These are phyloP conservation scores for Cercospora brassicicola DNA, from an alignment of 2,329 filamentous ascomycete species.

Conservation along the genomic window DNA sequence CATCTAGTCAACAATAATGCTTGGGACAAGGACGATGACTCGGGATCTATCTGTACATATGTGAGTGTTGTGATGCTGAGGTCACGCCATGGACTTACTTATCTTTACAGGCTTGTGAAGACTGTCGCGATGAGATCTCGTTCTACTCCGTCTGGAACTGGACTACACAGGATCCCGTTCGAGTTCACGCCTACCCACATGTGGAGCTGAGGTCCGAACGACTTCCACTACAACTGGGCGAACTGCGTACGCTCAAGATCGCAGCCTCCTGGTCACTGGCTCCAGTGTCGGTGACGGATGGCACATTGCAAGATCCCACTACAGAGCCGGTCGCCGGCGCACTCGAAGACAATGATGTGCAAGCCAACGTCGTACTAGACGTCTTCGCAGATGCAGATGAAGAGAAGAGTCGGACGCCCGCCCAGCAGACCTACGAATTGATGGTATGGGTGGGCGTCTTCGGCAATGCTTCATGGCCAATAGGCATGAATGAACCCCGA, in stretches of 20 bases:
- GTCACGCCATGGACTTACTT: background rate
- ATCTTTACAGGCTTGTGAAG: conserved; percentile 1
- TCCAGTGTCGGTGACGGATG: conserved; percentile 14
- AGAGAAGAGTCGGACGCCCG: conserved; percentile 14
- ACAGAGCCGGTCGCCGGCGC: conserved; percentile 7
- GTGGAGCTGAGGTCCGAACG: conserved; percentile 19
- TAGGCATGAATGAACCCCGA: conserved; percentile 17
- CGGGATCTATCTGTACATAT: conserved; percentile 21
- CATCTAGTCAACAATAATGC: conserved; percentile 25
- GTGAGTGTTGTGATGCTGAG: conserved; percentile 1
- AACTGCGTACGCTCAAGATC: conserved; percentile 14
- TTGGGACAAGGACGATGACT: conserved; percentile 20
- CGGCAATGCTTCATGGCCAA: conserved; percentile 18
- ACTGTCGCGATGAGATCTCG: conserved; percentile 5
- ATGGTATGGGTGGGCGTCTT: conserved; percentile 29
- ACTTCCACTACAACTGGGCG: conserved; percentile 17
- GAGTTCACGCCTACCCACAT: conserved; percentile 23
- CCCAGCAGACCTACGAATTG: conserved; percentile 25
- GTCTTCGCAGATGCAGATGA: conserved; percentile 24
- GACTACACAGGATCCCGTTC: conserved; percentile 14
- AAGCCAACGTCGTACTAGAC: conserved; percentile 24
- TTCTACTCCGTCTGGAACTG: conserved; percentile 22
- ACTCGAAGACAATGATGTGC: conserved; percentile 17
- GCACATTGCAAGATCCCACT: conserved; percentile 16
- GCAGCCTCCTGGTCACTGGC: conserved; percentile 22